Evolutionary conservation across 257 asterid species (phyloP).

Genomic region (Fraxinus quadrangulata): DNA sequence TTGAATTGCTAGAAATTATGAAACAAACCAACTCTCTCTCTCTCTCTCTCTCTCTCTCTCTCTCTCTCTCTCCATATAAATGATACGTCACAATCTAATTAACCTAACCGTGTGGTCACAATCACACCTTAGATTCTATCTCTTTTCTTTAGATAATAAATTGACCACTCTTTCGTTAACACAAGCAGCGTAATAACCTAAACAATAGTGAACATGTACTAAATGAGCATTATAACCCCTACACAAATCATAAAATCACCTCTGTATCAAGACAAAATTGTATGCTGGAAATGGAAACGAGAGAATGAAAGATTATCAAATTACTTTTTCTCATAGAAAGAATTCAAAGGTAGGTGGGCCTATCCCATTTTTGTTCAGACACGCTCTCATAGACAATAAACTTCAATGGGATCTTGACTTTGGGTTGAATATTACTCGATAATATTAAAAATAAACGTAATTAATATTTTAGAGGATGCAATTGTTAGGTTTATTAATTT

Average conservation of each 20-base stretch:
- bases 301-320: background rate
- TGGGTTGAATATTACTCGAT: too few relatives aligned
- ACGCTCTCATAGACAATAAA: background rate
- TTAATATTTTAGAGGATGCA: too few relatives aligned
- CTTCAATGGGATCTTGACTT: too few relatives aligned
- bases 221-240: background rate
- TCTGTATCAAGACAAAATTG: background rate
- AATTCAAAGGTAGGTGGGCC: slow-evolving; percentile 5
- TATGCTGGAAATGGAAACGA: slow-evolving; percentile 1
- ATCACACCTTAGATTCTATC: slow-evolving; percentile 40
- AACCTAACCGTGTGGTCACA: slow-evolving; percentile 44
- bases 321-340: background rate
- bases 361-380: slow-evolving; percentile 15
- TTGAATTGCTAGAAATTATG: too few relatives aligned
- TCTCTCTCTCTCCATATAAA: too few relatives aligned
- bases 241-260: slow-evolving; percentile 7
- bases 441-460: too few relatives aligned
- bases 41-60: too few relatives aligned
- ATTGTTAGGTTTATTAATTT: too few relatives aligned
- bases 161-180: slow-evolving; percentile 29
- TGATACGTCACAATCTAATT: slow-evolving; percentile 39
- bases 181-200: slow-evolving; percentile 40
- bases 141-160: slow-evolving; percentile 24
- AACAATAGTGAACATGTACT: slow-evolving; percentile 21
- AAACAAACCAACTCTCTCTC: too few relatives aligned